These are phyloP conservation scores for Nitzschia palea DNA, from an alignment of 108 stramenopile species.

Conservation along the genomic window DNA sequence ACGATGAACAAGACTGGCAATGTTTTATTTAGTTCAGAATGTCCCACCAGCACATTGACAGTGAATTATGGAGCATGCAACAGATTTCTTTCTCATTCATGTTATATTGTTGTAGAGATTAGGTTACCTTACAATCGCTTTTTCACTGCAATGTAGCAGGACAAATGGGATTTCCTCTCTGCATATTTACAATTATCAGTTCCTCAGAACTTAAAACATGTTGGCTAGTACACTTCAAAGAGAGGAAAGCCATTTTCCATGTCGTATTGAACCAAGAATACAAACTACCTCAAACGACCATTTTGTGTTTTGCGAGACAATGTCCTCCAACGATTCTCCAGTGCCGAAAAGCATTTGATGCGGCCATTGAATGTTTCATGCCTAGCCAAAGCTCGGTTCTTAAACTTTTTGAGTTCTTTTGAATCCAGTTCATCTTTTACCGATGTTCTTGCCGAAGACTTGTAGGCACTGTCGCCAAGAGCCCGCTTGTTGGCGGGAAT, in stretches of 20 bases:
- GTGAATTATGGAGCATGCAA: too few species aligned
- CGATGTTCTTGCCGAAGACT: background rate
- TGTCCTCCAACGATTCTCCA: constrained; percentile 18
- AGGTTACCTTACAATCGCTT: too few species aligned
- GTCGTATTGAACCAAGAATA: constrained; percentile 41
- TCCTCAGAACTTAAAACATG: too few species aligned
- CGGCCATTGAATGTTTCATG: constrained; percentile 45
- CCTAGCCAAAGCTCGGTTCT: constrained; percentile 18
- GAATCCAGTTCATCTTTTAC: constrained; percentile 6
- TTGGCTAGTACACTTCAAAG: constrained; percentile 29
- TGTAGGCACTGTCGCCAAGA: constrained; percentile 27
- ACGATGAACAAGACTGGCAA: too few species aligned
- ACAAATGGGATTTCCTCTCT: too few species aligned
- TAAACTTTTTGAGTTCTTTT: constrained; percentile 12
- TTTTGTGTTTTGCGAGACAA: constrained; percentile 26
- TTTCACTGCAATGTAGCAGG: too few species aligned
- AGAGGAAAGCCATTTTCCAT: constrained; percentile 34
- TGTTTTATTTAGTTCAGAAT: too few species aligned
- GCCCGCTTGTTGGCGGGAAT: background rate
- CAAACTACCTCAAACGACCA: constrained; percentile 29
- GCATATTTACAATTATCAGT: too few species aligned
- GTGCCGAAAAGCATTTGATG: constrained; percentile 29
- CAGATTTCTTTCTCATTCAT: too few species aligned
- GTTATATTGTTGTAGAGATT: too few species aligned
- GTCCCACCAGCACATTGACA: too few species aligned